phyloP scores from a whole-genome alignment of 257 asterid species.

The Salvia hispanica region DNA sequence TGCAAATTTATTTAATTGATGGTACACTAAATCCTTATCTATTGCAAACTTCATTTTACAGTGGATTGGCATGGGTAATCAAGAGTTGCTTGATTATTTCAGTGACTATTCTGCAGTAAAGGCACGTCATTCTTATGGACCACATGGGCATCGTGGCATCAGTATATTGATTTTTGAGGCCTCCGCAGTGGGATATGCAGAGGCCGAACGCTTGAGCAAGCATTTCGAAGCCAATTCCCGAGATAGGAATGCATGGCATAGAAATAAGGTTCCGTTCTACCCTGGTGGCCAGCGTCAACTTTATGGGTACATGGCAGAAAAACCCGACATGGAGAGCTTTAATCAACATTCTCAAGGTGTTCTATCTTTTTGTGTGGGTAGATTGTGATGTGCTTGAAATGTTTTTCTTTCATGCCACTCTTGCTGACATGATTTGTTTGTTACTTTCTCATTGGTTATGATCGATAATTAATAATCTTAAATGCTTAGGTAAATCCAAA shows the following conservation, averaged over 20 bases:
- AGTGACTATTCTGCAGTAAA: slow-evolving; percentile 35
- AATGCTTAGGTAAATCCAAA: slow-evolving; percentile 55
- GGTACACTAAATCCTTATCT: slow-evolving; percentile 24
- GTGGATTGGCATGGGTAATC: slow-evolving; percentile 81
- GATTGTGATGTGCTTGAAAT: slow-evolving; percentile 20
- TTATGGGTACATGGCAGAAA: slow-evolving; percentile 55
- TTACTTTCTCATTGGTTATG: slow-evolving; percentile 15
- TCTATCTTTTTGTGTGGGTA: background rate
- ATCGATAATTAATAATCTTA: slow-evolving; percentile 15
- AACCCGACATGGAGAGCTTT: slow-evolving; percentile 48
- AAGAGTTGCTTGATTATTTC: slow-evolving; percentile 54
- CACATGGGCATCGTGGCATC: slow-evolving; percentile 67
- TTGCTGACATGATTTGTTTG: background rate
- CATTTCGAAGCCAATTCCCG: slow-evolving; percentile 45
- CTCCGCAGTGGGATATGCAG: slow-evolving; percentile 54
- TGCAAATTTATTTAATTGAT: slow-evolving; percentile 20
- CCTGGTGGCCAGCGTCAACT: slow-evolving; percentile 46
- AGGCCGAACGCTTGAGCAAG: slow-evolving; percentile 61
- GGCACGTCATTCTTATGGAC: slow-evolving; percentile 66
- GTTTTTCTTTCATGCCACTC: background rate
- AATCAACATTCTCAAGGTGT: slow-evolving; percentile 58
- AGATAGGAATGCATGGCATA: slow-evolving; percentile 58
- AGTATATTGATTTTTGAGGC: slow-evolving; percentile 54
- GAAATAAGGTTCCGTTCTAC: slow-evolving; percentile 30
- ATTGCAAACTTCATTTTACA: slow-evolving; percentile 29